Evolutionary conservation across 2,329 filamentous ascomycete genomes (phyloP).

Genomic region (Aulographum hederae): DNA sequence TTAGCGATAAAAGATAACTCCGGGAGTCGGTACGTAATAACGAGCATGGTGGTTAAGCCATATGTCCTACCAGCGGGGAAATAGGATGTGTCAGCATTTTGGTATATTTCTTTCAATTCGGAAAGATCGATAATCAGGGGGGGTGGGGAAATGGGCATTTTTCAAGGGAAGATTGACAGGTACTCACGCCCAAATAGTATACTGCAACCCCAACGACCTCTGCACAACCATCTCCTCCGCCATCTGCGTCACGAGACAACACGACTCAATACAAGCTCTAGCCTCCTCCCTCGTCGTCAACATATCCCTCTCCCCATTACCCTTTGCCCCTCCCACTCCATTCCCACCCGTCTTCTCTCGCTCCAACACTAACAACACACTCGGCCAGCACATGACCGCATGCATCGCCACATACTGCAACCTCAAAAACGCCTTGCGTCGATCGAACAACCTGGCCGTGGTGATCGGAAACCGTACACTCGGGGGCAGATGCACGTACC

Average conservation of each 20-base stretch:
- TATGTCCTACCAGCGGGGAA: not conserved
- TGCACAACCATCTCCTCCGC: constrained; percentile 2
- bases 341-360: not conserved
- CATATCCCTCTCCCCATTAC: not conserved
- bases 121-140: no score
- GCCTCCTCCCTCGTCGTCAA: not conserved
- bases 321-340: no score
- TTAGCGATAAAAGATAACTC: not conserved
- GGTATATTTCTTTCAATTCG: not conserved
- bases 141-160: no score
- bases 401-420: constrained; percentile 13
- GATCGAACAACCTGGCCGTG: constrained; percentile 12
- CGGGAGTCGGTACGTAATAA: constrained; percentile 1
- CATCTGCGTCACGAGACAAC: not conserved
- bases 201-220: constrained; percentile 1
- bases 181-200: constrained; percentile 3
- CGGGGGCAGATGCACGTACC: constrained; percentile 12
- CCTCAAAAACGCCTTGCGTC: constrained; percentile 11
- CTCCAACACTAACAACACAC: constrained; percentile 11
- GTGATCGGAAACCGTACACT: constrained; percentile 11
- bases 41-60: not conserved
- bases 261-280: not conserved
- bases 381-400: constrained; percentile 13
- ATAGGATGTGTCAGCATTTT: not conserved
- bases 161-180: no score